Evolutionary conservation across 1,284 basidiomycete genomes (phyloP), one percentile per base, ranked within the genome.

Genomic region (Boletus sp.): DNA sequence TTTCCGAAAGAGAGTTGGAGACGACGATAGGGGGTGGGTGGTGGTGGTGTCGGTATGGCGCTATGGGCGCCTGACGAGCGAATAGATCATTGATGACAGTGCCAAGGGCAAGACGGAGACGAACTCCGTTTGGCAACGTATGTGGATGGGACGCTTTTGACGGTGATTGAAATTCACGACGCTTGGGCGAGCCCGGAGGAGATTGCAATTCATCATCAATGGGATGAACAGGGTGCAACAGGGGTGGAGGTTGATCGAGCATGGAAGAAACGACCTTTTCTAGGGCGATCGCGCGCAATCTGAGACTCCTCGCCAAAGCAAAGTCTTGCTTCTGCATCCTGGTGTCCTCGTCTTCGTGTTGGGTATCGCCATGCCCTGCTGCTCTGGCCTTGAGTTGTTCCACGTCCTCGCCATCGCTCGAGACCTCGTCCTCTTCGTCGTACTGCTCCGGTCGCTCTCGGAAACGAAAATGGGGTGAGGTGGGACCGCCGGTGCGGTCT

Each of bases 1-100:
- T 59, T 19, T 65, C 62, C 2, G 64, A 68, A 30, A 48, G 52
- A 30, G 53, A 41, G 29, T 49, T 55, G 27, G 62, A 56, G 25
- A 66, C 55, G 23, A 67, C 52, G 46, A 69, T 66, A 7, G 56
- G 58, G 13, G 56, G 56, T 14, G 69, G 61, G 22, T 72, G 66
- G 25, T 65, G 63, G 45, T 71, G 72, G 45, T 75, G 73, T 44
- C 76, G 72, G 55, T 75, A 73, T 1, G 76, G 74, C 10, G 74
- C 72, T 3, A 74, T 70, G 2, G 82, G 81, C 0, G 78, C 73
- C 58, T 84, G 80, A 17, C 87, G 76, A 19, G 85, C 81, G 57
- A 90, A 89, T 7, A 91, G 69, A 58, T 90, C 87, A 54, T 90
- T 89, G 57, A 88, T 74, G 39, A 89, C 77, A 0, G 83, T 83